Percentiles rank a stretch among this genome's conserved stretches.
phyloP scores from a whole-genome alignment of 306 rosid genomes.

The Vicia villosa region DNA sequence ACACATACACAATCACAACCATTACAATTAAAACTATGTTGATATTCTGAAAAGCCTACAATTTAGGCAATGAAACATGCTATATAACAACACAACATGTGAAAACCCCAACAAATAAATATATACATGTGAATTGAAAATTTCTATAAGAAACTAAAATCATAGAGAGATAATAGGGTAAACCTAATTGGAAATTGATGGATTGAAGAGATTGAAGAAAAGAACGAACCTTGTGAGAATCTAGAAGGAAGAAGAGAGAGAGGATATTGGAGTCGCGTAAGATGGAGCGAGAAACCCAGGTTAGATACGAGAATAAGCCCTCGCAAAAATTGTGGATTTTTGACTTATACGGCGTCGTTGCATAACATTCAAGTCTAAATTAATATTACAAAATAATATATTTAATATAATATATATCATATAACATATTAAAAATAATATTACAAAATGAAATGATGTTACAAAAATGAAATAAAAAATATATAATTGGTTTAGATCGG shows the following conservation, averaged over 20 bases:
- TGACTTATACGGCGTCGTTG: constrained; percentile 12
- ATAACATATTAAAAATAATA: too few species aligned
- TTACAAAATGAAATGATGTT: too few species aligned
- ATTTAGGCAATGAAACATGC: constrained; percentile 5
- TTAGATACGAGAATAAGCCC: neutral
- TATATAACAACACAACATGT: neutral
- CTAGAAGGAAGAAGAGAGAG: neutral
- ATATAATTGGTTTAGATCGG: too few species aligned
- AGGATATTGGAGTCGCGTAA: neutral
- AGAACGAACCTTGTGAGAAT: constrained; percentile 10
- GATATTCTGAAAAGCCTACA: neutral
- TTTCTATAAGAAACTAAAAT: neutral
- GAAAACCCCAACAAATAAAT: neutral
- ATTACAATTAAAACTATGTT: too few species aligned
- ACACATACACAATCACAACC: too few species aligned
- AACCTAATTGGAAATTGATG: neutral
- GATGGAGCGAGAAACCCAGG: neutral
- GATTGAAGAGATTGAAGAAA: constrained; percentile 1
- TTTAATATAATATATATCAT: too few species aligned
- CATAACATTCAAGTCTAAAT: neutral
- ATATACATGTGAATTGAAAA: neutral
- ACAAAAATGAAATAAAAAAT: too few species aligned
- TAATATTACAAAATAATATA: too few species aligned
- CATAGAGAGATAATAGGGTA: neutral
- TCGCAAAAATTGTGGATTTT: neutral